A percentile compares a stretch with the other conserved stretches of the same genome.
These are phyloP conservation scores for Wickerhamiella sorbophila DNA, from an alignment of 805 yeast species.

Conservation along the genomic window DNA sequence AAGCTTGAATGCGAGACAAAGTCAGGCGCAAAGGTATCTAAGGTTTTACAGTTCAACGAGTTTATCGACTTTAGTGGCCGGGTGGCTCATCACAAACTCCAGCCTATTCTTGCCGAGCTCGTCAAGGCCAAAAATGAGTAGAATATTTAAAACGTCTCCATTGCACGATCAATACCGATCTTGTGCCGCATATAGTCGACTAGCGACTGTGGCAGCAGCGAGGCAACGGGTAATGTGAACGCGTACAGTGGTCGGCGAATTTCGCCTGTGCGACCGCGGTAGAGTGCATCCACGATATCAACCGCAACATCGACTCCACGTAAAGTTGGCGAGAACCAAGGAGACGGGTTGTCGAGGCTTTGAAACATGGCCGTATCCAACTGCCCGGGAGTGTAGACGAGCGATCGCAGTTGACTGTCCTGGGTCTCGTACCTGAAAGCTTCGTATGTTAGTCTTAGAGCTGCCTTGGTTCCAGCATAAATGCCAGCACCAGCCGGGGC, in stretches of 20 bases:
- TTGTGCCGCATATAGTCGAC: constrained; percentile 36
- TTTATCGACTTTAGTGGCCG: constrained; percentile 11
- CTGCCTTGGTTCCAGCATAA: constrained; percentile 75
- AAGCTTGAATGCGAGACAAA: constrained; percentile 2
- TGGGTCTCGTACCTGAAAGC: constrained; percentile 45
- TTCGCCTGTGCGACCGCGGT: constrained; percentile 36
- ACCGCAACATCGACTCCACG: constrained; percentile 48
- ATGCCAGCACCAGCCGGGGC: constrained; percentile 59
- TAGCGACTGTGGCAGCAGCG: constrained; percentile 50
- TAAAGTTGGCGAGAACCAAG: constrained; percentile 57
- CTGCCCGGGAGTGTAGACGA: constrained; percentile 70
- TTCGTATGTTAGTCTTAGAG: constrained; percentile 58
- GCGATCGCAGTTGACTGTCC: constrained; percentile 46
- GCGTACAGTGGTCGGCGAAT: constrained; percentile 56
- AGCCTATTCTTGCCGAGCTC: constrained; percentile 3
- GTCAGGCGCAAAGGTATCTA: background rate
- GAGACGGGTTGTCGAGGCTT: constrained; percentile 52
- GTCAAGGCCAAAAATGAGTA: background rate
- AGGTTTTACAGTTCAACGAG: constrained; percentile 2
- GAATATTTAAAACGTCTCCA: background rate
- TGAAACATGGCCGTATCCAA: constrained; percentile 53
- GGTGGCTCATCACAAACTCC: constrained; percentile 8
- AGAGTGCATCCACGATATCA: constrained; percentile 27
- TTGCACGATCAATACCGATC: constrained; percentile 46
- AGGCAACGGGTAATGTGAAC: constrained; percentile 48